Percentiles rank a stretch among this genome's conserved stretches.
These are phyloP conservation scores for Diaporthe capsici DNA, from an alignment of 2,329 filamentous ascomycete species.

Conservation along the genomic window DNA sequence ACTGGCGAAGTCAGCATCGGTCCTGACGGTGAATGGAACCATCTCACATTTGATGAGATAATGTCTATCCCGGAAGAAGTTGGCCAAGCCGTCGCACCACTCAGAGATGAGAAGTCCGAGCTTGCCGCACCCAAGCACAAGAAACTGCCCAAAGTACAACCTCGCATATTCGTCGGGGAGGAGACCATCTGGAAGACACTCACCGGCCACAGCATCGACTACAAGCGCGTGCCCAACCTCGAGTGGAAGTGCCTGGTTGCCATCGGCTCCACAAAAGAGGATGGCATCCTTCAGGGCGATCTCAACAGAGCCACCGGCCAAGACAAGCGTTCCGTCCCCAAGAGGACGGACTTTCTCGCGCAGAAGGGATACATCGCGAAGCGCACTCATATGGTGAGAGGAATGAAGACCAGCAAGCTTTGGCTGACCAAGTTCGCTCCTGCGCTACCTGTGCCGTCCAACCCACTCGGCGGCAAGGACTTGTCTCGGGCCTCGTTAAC, in stretches of 20 bases:
- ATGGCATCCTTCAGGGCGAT: constrained; percentile 73
- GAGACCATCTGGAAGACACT: constrained; percentile 72
- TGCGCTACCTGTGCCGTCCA: constrained; percentile 47
- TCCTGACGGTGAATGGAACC: constrained; percentile 52
- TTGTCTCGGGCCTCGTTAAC: constrained; percentile 51
- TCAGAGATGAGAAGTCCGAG: neutral
- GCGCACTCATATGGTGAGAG: constrained; percentile 69
- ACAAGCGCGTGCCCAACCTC: constrained; percentile 69
- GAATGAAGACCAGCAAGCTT: constrained; percentile 73
- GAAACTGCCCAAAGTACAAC: constrained; percentile 43
- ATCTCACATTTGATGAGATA: constrained; percentile 56
- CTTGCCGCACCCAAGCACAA: constrained; percentile 25
- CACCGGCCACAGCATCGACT: constrained; percentile 71
- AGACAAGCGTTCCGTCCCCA: constrained; percentile 75
- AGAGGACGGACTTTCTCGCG: constrained; percentile 70
- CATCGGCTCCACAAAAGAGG: constrained; percentile 67
- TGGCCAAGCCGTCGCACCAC: neutral
- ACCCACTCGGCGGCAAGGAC: constrained; percentile 47
- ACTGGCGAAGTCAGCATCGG: constrained; percentile 59
- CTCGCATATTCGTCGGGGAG: constrained; percentile 64
- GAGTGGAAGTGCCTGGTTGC: constrained; percentile 72
- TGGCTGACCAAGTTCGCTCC: constrained; percentile 71
- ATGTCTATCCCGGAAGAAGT: constrained; percentile 54
- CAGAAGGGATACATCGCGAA: constrained; percentile 75
- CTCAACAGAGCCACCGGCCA: constrained; percentile 70